Evolutionary conservation across 441 rosid genomes (phyloP).

Genomic region (Kokia cookei): DNA sequence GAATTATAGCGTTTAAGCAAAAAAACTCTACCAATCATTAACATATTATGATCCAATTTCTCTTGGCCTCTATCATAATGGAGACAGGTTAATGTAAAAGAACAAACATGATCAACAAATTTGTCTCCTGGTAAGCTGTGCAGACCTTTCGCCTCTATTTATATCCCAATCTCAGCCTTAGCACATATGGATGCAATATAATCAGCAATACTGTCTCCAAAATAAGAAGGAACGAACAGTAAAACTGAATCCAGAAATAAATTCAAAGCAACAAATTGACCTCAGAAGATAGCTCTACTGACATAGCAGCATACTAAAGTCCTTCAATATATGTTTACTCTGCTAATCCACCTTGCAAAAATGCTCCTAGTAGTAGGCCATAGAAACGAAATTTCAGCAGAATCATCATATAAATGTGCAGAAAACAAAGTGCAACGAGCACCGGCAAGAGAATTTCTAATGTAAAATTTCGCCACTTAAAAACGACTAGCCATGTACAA

Average conservation of each 20-base stretch:
- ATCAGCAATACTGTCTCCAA: conserved; percentile 11
- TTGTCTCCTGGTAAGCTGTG: conserved; percentile 35
- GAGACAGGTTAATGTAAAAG: background rate
- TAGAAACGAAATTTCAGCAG: background rate
- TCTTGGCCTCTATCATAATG: background rate
- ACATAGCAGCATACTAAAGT: conserved; percentile 52
- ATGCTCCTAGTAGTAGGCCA: background rate
- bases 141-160: conserved; percentile 39
- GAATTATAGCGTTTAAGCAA: too few species aligned
- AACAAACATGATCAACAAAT: conserved; percentile 14
- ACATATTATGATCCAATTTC: background rate
- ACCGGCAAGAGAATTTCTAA: background rate
- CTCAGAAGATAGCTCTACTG: conserved; percentile 70
- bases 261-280: conserved; percentile 20
- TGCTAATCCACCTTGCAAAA: conserved; percentile 15
- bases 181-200: conserved; percentile 7
- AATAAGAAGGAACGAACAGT: background rate
- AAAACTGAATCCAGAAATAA: background rate
- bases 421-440: background rate
- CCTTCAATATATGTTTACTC: conserved; percentile 32
- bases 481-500: too few species aligned
- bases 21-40: background rate
- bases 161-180: conserved; percentile 92
- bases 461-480: background rate
- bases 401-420: background rate